Percentiles rank a stretch among this genome's conserved stretches.
Conservation (phyloP, 306 rosid genomes). For the Medicago truncatula region MtrunA17r5.0-ANR NC_053049.1:13288501-13289000, state of each 20-base stretch:
- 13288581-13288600: too few relatives aligned
- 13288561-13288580: too few relatives aligned
- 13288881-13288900: neutral
- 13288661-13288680: neutral
- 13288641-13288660: neutral
- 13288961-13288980: neutral
- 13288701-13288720: neutral
- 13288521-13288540: too few relatives aligned
- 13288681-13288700: neutral
- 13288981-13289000: neutral
- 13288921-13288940: neutral
- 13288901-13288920: neutral
- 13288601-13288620: too few relatives aligned
- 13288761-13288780: too few relatives aligned
- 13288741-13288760: neutral
- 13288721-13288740: neutral
- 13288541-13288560: too few relatives aligned
- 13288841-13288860: neutral
- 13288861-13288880: neutral
- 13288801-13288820: neutral
- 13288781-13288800: neutral
- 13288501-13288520: too few relatives aligned
- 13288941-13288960: neutral
- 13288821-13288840: neutral
- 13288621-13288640: neutral